These are phyloP conservation scores for Sclerotinia glacialis DNA, from an alignment of 2,329 filamentous ascomycete genomes.

Conservation along the genomic window DNA sequence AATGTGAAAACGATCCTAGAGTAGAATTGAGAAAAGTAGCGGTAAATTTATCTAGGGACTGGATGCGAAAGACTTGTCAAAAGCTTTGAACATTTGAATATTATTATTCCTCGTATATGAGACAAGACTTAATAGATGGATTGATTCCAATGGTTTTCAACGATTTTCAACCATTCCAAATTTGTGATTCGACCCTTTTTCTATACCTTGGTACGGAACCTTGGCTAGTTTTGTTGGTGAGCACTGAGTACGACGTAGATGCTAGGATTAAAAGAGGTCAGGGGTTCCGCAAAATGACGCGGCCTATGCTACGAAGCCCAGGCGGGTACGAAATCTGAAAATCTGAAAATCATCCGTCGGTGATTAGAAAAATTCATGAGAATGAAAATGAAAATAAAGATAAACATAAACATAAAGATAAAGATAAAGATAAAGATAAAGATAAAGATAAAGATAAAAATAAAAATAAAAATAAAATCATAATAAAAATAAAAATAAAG, in stretches of 20 bases:
- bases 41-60: neutral
- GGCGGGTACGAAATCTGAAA: neutral
- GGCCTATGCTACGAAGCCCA: constrained; percentile 21
- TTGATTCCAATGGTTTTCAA: neutral
- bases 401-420: too few relatives aligned
- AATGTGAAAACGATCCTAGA: neutral
- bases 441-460: too few relatives aligned
- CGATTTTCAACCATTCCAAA: too few relatives aligned
- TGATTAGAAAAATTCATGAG: neutral
- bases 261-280: neutral
- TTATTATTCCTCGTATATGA: neutral
- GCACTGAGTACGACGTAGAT: neutral
- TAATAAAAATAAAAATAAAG: too few relatives aligned
- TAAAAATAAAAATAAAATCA: too few relatives aligned
- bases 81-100: neutral
- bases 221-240: constrained; percentile 3
- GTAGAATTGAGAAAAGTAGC: neutral
- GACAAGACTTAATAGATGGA: neutral
- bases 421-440: too few relatives aligned
- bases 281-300: constrained; percentile 24
- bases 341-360: constrained; percentile 2
- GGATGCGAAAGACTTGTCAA: neutral
- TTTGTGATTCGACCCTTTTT: constrained; percentile 6
- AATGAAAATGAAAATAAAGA: neutral
- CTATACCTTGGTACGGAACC: constrained; percentile 19